Base-by-base conservation (phyloP, 2,329 filamentous ascomycete genomes). In the Torrubiellomyces zombiae region DNA sequence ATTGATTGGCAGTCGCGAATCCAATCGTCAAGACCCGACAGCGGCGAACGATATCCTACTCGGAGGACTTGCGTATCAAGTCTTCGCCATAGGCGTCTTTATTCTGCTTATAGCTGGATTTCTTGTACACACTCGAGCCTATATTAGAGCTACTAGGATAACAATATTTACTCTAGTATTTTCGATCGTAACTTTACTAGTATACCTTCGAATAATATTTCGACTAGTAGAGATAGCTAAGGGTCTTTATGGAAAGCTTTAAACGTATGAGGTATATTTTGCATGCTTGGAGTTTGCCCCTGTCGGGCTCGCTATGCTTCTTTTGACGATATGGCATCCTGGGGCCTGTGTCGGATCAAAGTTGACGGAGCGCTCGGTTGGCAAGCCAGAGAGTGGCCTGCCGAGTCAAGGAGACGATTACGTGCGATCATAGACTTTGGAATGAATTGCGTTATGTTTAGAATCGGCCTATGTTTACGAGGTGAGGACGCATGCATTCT, bases 31-130 rank as follows among this genome's bases (percentile, higher is more conserved):
- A 25, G 59, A 66, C 35, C 59, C 64, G 0, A 58, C 51, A 2
- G 53, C 47, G 2, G 53, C 56, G 2, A 69, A 69, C 36, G 56
- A 66, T 30, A 66, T 70, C 33, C 44, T 70, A 2, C 51, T 69
- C 1, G 63, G 54, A 1, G 65, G 65, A 7, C 40, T 70, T 3
- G 58, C 58, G 0, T 60, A 67, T 29, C 65, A 70, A 34, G 58
- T 60, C 6, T 58, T 64, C 28, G 51, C 55, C 0, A 63, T 68
- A 24, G 47, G 55, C 9, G 37, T 60, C 4, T 63, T 63, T 21
- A 47, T 66, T 26, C 36, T 59, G 6, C 37, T 65, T 0, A 42
- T 56, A 0, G 40, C 35, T 3, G 42, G 42, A 4, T 64, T 63
- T n/a, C n/a, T n/a, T n/a, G n/a, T n/a, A n/a, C 25, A 20, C 14